Evolutionary conservation across 2,329 filamentous ascomycete genomes (phyloP).

Genomic region (Monilinia laxa): DNA sequence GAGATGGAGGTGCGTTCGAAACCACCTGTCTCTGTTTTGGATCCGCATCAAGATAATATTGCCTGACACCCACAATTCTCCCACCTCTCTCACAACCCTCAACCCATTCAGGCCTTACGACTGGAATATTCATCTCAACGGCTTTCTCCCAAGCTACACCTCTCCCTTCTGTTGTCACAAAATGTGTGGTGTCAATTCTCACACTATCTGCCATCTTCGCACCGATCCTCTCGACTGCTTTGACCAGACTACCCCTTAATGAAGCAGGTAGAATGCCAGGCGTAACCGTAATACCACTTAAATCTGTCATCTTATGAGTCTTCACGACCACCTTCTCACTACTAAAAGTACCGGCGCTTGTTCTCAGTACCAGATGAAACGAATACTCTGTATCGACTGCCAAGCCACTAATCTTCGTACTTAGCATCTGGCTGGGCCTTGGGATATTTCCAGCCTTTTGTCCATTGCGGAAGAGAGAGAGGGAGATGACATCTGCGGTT

Average conservation of each 20-base stretch:
- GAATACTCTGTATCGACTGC: conserved; percentile 96
- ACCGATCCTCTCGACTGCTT: conserved; percentile 82
- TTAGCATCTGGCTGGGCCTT: conserved; percentile 79
- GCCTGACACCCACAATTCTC: conserved; percentile 87
- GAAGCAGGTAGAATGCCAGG: conserved; percentile 78
- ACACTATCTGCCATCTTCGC: conserved; percentile 88
- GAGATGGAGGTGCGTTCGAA: conserved; percentile 25
- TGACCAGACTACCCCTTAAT: conserved; percentile 68
- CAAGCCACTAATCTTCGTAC: conserved; percentile 93
- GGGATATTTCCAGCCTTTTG: conserved; percentile 96
- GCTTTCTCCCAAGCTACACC: conserved; percentile 94
- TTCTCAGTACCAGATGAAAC: conserved; percentile 89
- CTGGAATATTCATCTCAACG: conserved; percentile 95
- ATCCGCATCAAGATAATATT: conserved; percentile 92
- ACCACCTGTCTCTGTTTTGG: conserved; percentile 40
- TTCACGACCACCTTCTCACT: conserved; percentile 82
- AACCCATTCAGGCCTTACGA: conserved; percentile 95
- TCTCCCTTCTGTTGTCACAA: conserved; percentile 91
- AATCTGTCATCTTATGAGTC: conserved; percentile 98
- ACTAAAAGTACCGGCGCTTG: conserved; percentile 81
- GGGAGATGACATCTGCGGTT: conserved; percentile 84
- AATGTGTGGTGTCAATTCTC: conserved; percentile 96
- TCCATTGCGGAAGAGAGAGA: conserved; percentile 91
- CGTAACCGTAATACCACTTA: conserved; percentile 92
- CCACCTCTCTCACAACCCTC: conserved; percentile 94